Conservation (phyloP, 1,284 basidiomycete genomes). For the Cryptococcus sp. region DNA sequence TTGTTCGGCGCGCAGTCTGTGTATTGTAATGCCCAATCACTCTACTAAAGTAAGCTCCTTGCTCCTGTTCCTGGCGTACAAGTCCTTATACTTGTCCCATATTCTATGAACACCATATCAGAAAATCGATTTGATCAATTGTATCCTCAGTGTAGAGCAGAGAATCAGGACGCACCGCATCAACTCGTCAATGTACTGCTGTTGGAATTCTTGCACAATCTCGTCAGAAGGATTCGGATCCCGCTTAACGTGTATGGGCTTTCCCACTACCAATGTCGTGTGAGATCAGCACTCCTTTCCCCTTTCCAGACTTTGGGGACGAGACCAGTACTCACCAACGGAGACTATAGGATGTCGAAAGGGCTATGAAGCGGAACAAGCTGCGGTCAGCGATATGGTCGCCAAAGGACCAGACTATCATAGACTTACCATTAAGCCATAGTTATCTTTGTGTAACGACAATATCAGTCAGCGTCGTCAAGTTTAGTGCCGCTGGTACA, state of each 20-base stretch:
- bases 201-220: slow-evolving; percentile 76
- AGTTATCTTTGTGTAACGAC: slow-evolving; percentile 60
- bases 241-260: slow-evolving; percentile 78
- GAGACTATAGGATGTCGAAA: slow-evolving; percentile 92
- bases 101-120: slow-evolving; percentile 61
- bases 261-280: slow-evolving; percentile 64
- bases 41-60: slow-evolving; percentile 52
- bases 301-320: neutral
- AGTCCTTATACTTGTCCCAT: slow-evolving; percentile 85
- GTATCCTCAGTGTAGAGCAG: too few relatives aligned
- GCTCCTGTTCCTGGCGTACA: slow-evolving; percentile 53
- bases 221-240: slow-evolving; percentile 78
- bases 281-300: neutral
- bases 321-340: slow-evolving; percentile 67
- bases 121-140: too few relatives aligned
- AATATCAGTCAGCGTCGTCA: neutral
- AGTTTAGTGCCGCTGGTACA: slow-evolving; percentile 33
- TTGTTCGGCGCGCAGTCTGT: too few relatives aligned
- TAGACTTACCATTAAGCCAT: slow-evolving; percentile 54
- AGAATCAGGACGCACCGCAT: slow-evolving; percentile 69
- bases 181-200: slow-evolving; percentile 86
- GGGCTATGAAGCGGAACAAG: slow-evolving; percentile 57
- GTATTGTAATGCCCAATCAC: slow-evolving; percentile 10
- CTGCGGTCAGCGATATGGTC: slow-evolving; percentile 7
- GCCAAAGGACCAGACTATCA: neutral